Percentiles rank a stretch among this genome's conserved stretches.
phyloP scores from a whole-genome alignment of 805 yeast genomes.

The Saturnispora dispora region DNA sequence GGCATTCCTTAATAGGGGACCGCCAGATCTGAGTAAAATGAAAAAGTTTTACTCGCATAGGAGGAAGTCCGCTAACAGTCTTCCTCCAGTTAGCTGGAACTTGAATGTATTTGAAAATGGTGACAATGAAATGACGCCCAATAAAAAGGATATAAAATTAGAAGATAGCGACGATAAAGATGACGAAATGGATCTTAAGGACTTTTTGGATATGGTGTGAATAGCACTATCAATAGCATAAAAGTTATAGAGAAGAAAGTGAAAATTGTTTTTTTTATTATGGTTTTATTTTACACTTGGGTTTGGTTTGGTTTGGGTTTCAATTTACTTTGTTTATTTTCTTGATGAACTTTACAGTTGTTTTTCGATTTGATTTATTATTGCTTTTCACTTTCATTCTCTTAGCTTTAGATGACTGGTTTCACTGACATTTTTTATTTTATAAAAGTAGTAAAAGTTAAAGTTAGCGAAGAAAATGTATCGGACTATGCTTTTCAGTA shows the following conservation, averaged over 20 bases:
- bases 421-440: not conserved
- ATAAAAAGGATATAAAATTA: not conserved
- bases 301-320: not conserved
- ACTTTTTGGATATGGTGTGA: not conserved
- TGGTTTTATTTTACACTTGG: not conserved
- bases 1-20: constrained; percentile 8
- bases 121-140: not conserved
- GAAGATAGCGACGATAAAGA: not conserved
- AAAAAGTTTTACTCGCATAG: not conserved
- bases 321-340: not conserved
- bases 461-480: not conserved
- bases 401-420: not conserved
- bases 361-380: not conserved
- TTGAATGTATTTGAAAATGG: constrained; percentile 2
- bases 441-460: not conserved
- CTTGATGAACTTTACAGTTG: not conserved
- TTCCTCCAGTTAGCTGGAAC: constrained; percentile 2
- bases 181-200: not conserved
- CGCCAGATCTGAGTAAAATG: not conserved
- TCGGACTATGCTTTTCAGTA: not conserved
- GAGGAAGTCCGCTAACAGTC: not conserved
- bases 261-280: not conserved
- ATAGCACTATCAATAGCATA: not conserved
- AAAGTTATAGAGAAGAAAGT: not conserved
- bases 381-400: not conserved